Percentiles rank a stretch among this genome's conserved stretches.
These are phyloP conservation scores for Backusella macrospora DNA, from an alignment of 192 early-diverging fungal genomes.

Conservation along the genomic window DNA sequence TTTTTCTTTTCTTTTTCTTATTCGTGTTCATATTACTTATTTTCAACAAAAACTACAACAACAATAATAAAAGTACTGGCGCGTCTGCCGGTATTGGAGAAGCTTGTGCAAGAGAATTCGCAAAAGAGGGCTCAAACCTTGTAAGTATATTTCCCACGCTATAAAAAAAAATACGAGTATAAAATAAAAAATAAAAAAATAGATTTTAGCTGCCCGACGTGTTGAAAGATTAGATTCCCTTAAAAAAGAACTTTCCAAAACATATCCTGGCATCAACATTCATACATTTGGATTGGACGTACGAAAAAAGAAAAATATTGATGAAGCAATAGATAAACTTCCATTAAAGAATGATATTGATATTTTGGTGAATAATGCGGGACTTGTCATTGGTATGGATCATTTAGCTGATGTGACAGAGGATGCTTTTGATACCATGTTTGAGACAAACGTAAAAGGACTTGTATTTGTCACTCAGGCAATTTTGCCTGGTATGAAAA, in stretches of 20 bases:
- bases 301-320: constrained; percentile 54
- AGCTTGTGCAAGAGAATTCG: constrained; percentile 68
- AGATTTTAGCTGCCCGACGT: constrained; percentile 66
- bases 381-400: constrained; percentile 77
- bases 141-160: constrained; percentile 35
- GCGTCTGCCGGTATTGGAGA: constrained; percentile 75
- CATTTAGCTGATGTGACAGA: constrained; percentile 60
- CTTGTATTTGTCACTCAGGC: constrained; percentile 79
- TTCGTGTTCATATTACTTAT: too few relatives aligned
- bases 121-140: constrained; percentile 60
- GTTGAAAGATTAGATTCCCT: constrained; percentile 63
- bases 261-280: constrained; percentile 58
- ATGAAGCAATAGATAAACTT: constrained; percentile 50
- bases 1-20: too few relatives aligned
- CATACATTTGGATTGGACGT: constrained; percentile 75
- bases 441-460: constrained; percentile 93
- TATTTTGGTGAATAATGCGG: constrained; percentile 85
- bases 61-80: constrained; percentile 66
- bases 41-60: too few relatives aligned
- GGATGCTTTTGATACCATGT: constrained; percentile 74
- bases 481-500: constrained; percentile 78
- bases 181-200: background rate
- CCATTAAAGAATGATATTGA: constrained; percentile 70
- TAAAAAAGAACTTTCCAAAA: constrained; percentile 47
- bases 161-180: background rate